phyloP scores from a whole-genome alignment of 192 early-diverging fungal genomes.

The Backusella tuberculispora region DNA sequence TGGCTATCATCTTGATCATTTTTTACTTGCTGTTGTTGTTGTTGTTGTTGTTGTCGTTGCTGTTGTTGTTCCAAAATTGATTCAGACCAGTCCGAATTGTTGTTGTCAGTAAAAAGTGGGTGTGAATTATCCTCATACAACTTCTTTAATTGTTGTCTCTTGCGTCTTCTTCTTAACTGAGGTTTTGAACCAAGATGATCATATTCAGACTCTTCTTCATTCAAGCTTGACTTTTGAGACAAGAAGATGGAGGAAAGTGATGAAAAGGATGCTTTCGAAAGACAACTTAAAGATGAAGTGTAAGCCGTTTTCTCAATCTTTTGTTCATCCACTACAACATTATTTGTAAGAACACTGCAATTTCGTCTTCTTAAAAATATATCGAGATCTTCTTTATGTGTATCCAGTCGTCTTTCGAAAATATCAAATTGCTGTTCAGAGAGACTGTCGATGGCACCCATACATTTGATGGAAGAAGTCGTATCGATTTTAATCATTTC shows the following conservation, averaged over 20 bases:
- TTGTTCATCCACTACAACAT: background rate
- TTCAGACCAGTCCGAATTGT: background rate
- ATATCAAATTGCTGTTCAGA: background rate
- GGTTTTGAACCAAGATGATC: conserved; percentile 3
- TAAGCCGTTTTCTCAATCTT: background rate
- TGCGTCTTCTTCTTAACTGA: background rate
- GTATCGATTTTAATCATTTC: conserved; percentile 15
- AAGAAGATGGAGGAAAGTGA: background rate
- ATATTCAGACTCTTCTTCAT: conserved; percentile 5
- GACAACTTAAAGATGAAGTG: background rate
- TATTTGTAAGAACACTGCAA: background rate
- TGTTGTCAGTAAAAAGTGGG: background rate
- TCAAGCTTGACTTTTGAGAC: background rate
- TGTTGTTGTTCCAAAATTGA: background rate
- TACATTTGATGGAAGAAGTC: background rate
- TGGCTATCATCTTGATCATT: background rate
- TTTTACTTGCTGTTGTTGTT: no score
- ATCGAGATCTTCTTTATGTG: background rate
- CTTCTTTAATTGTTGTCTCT: background rate
- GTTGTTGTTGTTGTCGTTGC: background rate
- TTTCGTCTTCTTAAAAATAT: conserved; percentile 1
- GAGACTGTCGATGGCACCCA: background rate
- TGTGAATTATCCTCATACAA: background rate
- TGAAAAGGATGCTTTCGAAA: conserved; percentile 1
- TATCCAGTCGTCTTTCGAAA: conserved; percentile 5